Evolutionary conservation across 768 basidiomycete genomes (phyloP).

Genomic region (Rhodotorula sphaerocarpa): DNA sequence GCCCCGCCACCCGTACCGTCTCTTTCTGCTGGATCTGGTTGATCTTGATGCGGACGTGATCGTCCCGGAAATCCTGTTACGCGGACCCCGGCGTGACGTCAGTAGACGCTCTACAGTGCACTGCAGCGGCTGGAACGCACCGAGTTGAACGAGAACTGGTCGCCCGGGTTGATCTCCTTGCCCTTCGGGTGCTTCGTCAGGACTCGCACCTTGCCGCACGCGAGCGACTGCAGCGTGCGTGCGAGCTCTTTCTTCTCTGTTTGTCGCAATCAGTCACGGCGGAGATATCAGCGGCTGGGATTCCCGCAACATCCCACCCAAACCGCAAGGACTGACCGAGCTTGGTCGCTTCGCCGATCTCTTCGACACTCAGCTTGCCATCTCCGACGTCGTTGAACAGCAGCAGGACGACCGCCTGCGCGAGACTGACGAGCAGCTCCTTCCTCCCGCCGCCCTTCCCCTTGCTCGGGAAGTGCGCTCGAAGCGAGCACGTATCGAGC

Average conservation of each 20-base stretch:
- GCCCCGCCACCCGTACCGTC: conserved; percentile 61
- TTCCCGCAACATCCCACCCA: too few relatives aligned
- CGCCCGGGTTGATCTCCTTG: conserved; percentile 64
- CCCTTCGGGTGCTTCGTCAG: conserved; percentile 70
- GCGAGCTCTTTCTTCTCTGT: conserved; percentile 65
- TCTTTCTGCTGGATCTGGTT: conserved; percentile 93
- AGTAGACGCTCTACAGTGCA: too few relatives aligned
- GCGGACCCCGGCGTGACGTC: background rate
- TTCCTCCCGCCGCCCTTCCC: conserved; percentile 48
- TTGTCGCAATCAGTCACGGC: background rate
- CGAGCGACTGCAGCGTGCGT: conserved; percentile 83
- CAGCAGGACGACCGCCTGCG: conserved; percentile 76
- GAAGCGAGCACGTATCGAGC: conserved; percentile 71
- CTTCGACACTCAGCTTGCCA: conserved; percentile 54
- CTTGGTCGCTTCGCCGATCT: conserved; percentile 59
- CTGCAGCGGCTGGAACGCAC: conserved; percentile 41
- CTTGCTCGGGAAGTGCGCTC: conserved; percentile 54
- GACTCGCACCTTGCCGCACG: conserved; percentile 82
- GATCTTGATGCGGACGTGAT: conserved; percentile 72
- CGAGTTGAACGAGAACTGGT: conserved; percentile 72
- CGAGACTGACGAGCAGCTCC: conserved; percentile 82
- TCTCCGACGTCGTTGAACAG: conserved; percentile 64
- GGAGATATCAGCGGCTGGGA: background rate
- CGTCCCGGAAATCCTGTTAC: conserved; percentile 58
- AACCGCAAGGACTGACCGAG: too few relatives aligned